Conservation (phyloP, 2,329 filamentous ascomycete genomes). For the Sporothrix brasiliensis region DNA sequence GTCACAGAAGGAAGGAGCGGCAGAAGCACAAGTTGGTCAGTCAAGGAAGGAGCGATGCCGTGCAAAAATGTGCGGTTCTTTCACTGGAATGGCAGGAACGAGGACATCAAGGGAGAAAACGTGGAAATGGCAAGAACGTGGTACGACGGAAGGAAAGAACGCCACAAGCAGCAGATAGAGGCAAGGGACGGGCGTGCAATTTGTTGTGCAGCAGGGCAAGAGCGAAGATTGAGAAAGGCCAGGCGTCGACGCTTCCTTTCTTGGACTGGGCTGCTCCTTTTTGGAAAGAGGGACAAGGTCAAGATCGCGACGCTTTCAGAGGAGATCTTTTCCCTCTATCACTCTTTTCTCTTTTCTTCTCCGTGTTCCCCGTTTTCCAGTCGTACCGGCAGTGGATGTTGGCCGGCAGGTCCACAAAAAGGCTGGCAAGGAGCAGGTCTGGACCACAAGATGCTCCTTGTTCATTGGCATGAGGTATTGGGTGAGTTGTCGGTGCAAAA, state of each 20-base stretch:
- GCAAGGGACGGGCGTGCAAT: conserved; percentile 1
- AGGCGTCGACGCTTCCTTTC: neutral
- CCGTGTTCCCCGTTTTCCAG: conserved; percentile 17
- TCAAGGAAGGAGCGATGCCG: conserved; percentile 27
- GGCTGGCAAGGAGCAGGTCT: conserved; percentile 8
- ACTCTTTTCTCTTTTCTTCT: neutral
- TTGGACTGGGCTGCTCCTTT: neutral
- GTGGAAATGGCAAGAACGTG: conserved; percentile 9
- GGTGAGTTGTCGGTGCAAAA: neutral
- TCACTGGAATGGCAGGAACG: neutral
- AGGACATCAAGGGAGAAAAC: neutral
- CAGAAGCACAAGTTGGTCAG: conserved; percentile 6
- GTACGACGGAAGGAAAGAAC: conserved; percentile 20
- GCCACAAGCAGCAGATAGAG: conserved; percentile 20
- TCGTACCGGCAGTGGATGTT: conserved; percentile 4
- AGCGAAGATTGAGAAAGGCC: neutral
- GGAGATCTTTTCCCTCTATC: neutral
- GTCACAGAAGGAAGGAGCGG: conserved; percentile 19
- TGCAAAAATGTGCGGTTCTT: too few species aligned
- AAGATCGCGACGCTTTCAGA: neutral
- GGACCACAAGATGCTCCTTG: conserved; percentile 2
- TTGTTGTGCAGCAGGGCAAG: neutral
- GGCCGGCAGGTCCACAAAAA: conserved; percentile 21
- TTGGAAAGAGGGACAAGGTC: neutral
- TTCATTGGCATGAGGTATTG: neutral